Base-by-base conservation (phyloP, 176 grass and related monocot species). In the Oryza meyeriana region DNA sequence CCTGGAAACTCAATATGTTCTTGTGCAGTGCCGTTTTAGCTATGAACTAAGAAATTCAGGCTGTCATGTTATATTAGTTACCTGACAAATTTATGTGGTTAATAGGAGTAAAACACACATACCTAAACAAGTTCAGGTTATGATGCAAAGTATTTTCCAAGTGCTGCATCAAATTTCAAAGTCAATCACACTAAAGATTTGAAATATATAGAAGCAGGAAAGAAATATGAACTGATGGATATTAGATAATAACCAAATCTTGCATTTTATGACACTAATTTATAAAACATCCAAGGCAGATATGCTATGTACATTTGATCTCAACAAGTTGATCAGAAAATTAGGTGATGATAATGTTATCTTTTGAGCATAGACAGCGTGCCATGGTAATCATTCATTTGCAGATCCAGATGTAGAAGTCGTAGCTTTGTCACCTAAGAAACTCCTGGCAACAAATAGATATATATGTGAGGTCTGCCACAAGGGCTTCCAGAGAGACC, bases 401-500 rank as follows among this genome's bases (percentile, higher is more conserved):
- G 35, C 47, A 92, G 90, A 89, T 58, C 65, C 87, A 28, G 90
- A 92, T 66, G 90, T 85, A 10, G 90, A 92, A 47, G 84, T 92
- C 66, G 81, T 92, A 36, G 71, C 87, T 76, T 82, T 92, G 66
- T 92, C 90, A 71, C 90, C 90, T 10, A 89, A 83, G 75, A 77
- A 87, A 35, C 90, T 92, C 29, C n/a, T 73, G 27, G 84, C 90
- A 57, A 92, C 90, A 50, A 92, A 92, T 57, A 75, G 87, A 40
- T 92, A 89, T 76, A 80, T 92, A 55, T 92, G 90, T 55, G 90
- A 89, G 67, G 87, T 89, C 11, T 92, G 90, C 41, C 83, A 87
- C 16, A 92, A 92, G 84, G 87, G 90, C 7, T 92, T 92, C 27
- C 90, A 92, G 64, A 92, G 90, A 64, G 90, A 92, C 59, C 90